Conservation (phyloP, 176 grass and related monocot genomes). For the Oryza punctata region DNA sequence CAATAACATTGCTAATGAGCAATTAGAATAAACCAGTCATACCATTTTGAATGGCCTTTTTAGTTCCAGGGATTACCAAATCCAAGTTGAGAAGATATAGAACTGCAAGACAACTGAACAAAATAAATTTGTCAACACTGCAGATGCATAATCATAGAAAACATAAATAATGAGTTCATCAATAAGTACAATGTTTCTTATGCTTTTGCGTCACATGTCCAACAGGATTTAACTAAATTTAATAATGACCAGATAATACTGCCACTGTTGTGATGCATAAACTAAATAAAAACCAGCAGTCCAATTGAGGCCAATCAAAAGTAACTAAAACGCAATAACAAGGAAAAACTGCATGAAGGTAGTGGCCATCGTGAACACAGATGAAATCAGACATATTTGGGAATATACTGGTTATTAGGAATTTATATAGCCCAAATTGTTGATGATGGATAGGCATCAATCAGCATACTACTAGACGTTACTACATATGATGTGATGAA, state of each 20-base stretch:
- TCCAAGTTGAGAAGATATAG: background rate
- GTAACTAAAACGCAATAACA: background rate
- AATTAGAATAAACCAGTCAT: constrained; percentile 17
- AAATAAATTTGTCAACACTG: background rate
- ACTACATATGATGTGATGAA: background rate
- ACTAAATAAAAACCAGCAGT: background rate
- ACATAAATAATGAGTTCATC: background rate
- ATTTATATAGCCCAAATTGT: background rate
- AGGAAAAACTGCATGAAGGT: background rate
- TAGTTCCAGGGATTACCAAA: constrained; percentile 23
- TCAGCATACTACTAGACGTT: background rate
- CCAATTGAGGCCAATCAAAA: background rate
- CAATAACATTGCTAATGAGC: background rate
- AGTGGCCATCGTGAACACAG: background rate
- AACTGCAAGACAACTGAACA: constrained; percentile 39
- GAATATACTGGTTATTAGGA: background rate
- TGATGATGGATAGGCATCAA: background rate
- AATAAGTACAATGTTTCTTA: constrained; percentile 18
- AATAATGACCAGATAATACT: background rate
- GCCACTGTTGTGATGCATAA: background rate
- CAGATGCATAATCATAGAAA: background rate
- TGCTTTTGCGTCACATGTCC: background rate
- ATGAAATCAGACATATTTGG: constrained; percentile 5
- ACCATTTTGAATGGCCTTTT: constrained; percentile 50
- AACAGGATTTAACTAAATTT: constrained; percentile 8